Conservation (phyloP, 2,329 filamentous ascomycete genomes). For the Pseudocercospora vitis region DNA sequence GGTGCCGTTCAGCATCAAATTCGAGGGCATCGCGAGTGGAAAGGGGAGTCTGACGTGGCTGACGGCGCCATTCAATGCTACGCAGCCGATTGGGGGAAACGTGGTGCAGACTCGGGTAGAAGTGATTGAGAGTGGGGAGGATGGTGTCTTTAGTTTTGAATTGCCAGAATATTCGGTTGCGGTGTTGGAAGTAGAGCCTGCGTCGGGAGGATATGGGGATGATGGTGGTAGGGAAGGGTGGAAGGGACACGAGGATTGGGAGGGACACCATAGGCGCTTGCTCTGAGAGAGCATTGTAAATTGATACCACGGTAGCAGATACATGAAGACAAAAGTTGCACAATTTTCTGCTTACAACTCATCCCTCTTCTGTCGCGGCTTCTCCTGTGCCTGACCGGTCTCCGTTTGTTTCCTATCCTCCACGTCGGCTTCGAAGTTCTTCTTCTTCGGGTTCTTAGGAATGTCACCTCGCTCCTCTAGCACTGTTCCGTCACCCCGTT, state of each 20-base stretch:
- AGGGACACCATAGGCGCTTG: too few species aligned
- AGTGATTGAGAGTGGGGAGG: constrained; percentile 44
- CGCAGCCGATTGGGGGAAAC: constrained; percentile 44
- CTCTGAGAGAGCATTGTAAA: too few species aligned
- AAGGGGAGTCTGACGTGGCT: constrained; percentile 45
- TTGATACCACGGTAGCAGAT: too few species aligned
- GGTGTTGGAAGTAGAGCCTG: constrained; percentile 47
- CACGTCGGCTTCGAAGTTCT: constrained; percentile 58
- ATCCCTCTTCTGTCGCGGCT: constrained; percentile 33
- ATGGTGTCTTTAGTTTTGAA: constrained; percentile 54
- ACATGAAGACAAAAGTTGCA: background rate
- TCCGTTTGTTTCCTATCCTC: constrained; percentile 37
- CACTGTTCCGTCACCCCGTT: constrained; percentile 49
- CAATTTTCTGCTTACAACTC: constrained; percentile 30
- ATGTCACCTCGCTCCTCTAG: constrained; percentile 39
- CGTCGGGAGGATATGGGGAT: constrained; percentile 1
- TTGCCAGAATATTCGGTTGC: constrained; percentile 59
- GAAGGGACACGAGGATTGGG: constrained; percentile 10
- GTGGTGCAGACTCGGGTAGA: constrained; percentile 49
- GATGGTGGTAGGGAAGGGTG: constrained; percentile 11
- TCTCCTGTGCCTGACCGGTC: constrained; percentile 15
- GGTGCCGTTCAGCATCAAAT: constrained; percentile 38
- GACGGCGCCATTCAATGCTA: constrained; percentile 38
- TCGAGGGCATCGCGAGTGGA: constrained; percentile 40
- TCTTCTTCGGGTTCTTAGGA: constrained; percentile 59